Base-by-base conservation (phyloP, 108 stramenopile genomes). In the Fragilaria radians region DNA sequence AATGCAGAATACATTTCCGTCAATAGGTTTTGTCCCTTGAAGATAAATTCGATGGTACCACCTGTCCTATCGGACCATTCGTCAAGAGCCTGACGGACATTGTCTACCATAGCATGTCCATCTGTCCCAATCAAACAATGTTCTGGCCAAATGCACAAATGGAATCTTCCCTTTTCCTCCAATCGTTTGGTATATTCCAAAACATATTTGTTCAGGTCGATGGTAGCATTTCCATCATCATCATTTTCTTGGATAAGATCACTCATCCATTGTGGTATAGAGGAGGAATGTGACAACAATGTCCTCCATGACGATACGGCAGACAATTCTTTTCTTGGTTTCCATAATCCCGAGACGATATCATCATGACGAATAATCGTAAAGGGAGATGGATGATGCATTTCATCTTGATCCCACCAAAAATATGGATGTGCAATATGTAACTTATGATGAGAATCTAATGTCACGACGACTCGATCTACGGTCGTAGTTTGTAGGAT, bases 341-440 rank as follows among this genome's bases (percentile, higher is more conserved):
- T 59, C 88, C 88, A 92, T 18, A 49, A 76, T 25, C 89, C 91
- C 21, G 60, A 29, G 30, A 55, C 52, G 5, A 91, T 55, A 52
- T 91, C 85, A 36, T 82, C 65, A 11, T 48, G 33, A 0, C 78
- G 72, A 57, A 98, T 98, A 14, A 86, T 53, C 4, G 95, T 94
- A 63, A 96, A 98, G 5, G 92, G 90, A 23, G 59, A 32, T 0
- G 97, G 97, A 61, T 77, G 58, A 19, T 62, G 54, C 7, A 67
- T 49, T 5, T 66, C 52, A 24, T 57, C 47, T 18, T 49, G 62
- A 17, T 50, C 48, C 0, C 57, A 57, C 97, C 97, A 98, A 54
- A 94, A 96, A 31, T 33, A 64, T 2, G 88, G 91, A 72, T 98
- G 91, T n/a, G 95, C 94, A 70, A 98, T 93, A 76, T 98, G 92